Percentiles rank a stretch among this genome's conserved stretches.
phyloP scores from a whole-genome alignment of 176 grass and related monocot species.

The Triticum monococcum region DNA sequence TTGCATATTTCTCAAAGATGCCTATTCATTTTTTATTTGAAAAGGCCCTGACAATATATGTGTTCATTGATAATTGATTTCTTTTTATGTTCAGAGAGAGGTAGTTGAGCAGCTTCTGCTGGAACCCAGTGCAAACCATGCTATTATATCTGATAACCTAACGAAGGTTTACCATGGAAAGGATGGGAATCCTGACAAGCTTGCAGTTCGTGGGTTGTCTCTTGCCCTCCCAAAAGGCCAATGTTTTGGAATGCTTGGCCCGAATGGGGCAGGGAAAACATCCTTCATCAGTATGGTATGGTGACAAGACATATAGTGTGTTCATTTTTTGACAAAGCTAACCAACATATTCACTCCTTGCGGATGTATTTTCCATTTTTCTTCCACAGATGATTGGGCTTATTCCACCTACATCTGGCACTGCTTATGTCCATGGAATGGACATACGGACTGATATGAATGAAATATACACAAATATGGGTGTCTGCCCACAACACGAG shows the following conservation, averaged over 20 bases:
- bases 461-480: slow-evolving; percentile 87
- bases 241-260: slow-evolving; percentile 97
- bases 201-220: slow-evolving; percentile 85
- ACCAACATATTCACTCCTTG: not conserved
- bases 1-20: not conserved
- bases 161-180: slow-evolving; percentile 76
- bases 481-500: slow-evolving; percentile 97
- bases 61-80: not conserved
- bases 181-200: slow-evolving; percentile 89
- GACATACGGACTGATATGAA: slow-evolving; percentile 74
- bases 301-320: not conserved
- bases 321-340: not conserved
- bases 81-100: slow-evolving; percentile 56
- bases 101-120: slow-evolving; percentile 66
- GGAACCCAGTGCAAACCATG: slow-evolving; percentile 49
- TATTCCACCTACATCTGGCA: slow-evolving; percentile 70
- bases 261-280: slow-evolving; percentile 95
- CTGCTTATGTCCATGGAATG: slow-evolving; percentile 81
- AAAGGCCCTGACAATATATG: not conserved
- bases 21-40: not conserved
- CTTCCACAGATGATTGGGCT: slow-evolving; percentile 81
- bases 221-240: slow-evolving; percentile 87
- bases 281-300: slow-evolving; percentile 97
- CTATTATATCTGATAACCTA: slow-evolving; percentile 74
- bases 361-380: not conserved